Conservation (phyloP, 2,329 filamentous ascomycete species). For the Tolypocladium sp. region DNA sequence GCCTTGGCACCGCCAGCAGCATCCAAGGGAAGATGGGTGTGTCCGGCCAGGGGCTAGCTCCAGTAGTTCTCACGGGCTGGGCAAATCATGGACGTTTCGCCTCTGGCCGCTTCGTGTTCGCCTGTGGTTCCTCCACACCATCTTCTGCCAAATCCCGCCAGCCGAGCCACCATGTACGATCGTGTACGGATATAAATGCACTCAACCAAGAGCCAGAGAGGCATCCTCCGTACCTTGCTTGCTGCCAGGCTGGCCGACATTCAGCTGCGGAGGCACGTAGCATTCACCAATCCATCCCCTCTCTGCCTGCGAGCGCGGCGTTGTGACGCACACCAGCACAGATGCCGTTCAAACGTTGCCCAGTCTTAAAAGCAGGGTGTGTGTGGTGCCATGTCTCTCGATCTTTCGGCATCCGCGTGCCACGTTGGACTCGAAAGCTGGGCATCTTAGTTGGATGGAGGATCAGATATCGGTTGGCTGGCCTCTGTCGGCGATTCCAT, state of each 20-base stretch:
- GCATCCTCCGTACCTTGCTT: neutral
- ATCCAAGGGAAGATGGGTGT: neutral
- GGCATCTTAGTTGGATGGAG: neutral
- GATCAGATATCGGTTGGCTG: neutral
- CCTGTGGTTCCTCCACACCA: constrained; percentile 20
- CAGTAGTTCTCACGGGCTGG: neutral
- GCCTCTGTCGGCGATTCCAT: neutral
- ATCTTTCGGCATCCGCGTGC: neutral
- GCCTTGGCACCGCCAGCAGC: neutral
- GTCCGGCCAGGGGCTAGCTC: neutral
- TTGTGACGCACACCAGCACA: neutral
- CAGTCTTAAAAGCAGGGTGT: neutral
- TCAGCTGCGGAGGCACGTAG: neutral
- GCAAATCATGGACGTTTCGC: neutral
- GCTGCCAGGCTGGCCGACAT: neutral
- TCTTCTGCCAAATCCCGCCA: constrained; percentile 6
- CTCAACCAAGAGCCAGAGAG: neutral
- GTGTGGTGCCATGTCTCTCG: neutral
- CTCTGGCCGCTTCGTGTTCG: constrained; percentile 17
- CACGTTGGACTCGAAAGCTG: neutral
- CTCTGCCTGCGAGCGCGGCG: neutral
- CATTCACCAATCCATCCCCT: neutral
- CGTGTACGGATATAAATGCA: neutral
- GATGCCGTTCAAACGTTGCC: neutral
- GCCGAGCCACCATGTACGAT: constrained; percentile 5